Evolutionary conservation across 495 filamentous ascomycete genomes (phyloP), one percentile per base, ranked within the genome.

Genomic region (Lepraria neglecta): DNA sequence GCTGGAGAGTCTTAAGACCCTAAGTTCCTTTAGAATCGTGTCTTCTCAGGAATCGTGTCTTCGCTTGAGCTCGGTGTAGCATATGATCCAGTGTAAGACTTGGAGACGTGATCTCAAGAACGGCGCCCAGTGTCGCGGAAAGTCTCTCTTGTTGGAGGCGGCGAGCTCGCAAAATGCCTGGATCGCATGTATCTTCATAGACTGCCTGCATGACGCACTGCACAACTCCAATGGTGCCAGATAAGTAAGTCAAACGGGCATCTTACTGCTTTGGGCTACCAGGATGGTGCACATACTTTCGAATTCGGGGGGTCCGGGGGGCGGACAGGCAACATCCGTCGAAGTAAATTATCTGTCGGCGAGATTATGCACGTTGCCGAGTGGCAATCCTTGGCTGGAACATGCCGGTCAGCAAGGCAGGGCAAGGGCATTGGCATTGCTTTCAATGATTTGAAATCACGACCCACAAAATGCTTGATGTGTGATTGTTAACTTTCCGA

Each of bases 321-420:
- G 4, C 28, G n/a, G n/a, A 51, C 12, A 21, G 48, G 3, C 48
- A 51, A 3, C 48, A 9, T 28, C 11, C 48, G n/a, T 28, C 28
- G 14, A 51, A 9, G 19, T n/a, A 42, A 15, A 0, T 51, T 11
- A 28, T 7, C 27, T 21, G 28, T 43, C 46, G 58, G 46, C 15
- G 35, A 50, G 33, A 59, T 59, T 59, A 42, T 59, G 58, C 47
- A 50, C 21, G 33, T 11, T 17, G 31, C 51, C 27, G 48, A 27
- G 12, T 28, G 24, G 48, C 28, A 31, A 27, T 0, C 6, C 28
- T 17, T 15, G 48, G 11, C 27, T 19, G 28, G 5, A 6, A 52
- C 28, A 15, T 52, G 48, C 27, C n/a, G 51, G 51, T n/a, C 33
- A 33, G 48, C 48, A 33, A 53, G 28, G 50, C 7, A 35, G 27